Percentiles rank a stretch among this genome's conserved stretches.
Evolutionary conservation across 140 eudicot genomes (phyloP).

Genomic region (Stevia rebaudiana): DNA sequence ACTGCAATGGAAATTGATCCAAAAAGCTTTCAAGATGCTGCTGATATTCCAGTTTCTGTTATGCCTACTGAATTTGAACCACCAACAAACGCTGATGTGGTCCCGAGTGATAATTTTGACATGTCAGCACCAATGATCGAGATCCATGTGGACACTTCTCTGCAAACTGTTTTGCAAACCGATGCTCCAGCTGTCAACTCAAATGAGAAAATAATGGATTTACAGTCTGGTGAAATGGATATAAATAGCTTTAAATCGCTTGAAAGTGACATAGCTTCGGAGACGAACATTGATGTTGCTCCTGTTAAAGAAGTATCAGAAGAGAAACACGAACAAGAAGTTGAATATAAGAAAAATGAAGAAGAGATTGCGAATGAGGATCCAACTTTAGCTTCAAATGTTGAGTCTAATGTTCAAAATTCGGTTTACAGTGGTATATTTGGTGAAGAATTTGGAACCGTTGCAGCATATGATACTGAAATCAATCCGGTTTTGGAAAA

Average conservation of each 20-base stretch:
- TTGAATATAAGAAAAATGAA: constrained; percentile 18
- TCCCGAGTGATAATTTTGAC: constrained; percentile 18
- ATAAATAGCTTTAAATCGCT: neutral
- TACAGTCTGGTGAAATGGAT: constrained; percentile 21
- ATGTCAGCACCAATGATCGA: constrained; percentile 24
- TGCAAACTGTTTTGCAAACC: constrained; percentile 2
- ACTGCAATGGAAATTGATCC: constrained; percentile 36
- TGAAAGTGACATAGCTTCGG: constrained; percentile 13
- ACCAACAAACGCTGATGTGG: constrained; percentile 20
- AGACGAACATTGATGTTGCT: constrained; percentile 12
- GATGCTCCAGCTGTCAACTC: constrained; percentile 21
- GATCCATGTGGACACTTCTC: constrained; percentile 27
- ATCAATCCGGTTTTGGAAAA: constrained; percentile 18
- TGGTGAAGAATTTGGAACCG: constrained; percentile 31
- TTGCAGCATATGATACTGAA: constrained; percentile 23
- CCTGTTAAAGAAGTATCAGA: constrained; percentile 13
- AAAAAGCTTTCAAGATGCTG: constrained; percentile 25
- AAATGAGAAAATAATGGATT: constrained; percentile 14
- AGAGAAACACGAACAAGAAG: constrained; percentile 24
- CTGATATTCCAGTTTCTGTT: constrained; percentile 24
- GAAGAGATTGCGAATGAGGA: constrained; percentile 23
- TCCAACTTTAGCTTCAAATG: constrained; percentile 20
- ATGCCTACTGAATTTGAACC: constrained; percentile 23
- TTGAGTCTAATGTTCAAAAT: constrained; percentile 20
- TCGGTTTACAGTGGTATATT: constrained; percentile 25